These are phyloP conservation scores for Gymnopilus dilepis DNA, from an alignment of 768 basidiomycete genomes.

Conservation along the genomic window DNA sequence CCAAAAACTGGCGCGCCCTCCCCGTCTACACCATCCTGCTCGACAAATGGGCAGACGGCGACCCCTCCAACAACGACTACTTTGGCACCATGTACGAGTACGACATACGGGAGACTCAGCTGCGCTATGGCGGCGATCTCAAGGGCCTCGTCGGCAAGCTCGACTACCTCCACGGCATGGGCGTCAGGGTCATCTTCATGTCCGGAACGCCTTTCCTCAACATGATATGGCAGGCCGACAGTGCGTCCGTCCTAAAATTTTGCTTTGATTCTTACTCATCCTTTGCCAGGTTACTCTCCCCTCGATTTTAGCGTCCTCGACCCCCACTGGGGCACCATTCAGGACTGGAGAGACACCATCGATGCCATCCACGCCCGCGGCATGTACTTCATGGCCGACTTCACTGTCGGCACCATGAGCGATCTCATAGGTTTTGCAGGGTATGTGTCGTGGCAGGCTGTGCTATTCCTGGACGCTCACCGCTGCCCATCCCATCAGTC, in stretches of 20 bases:
- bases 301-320: conserved; percentile 90
- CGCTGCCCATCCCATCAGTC: conserved; percentile 46
- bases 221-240: conserved; percentile 98
- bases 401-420: conserved; percentile 92
- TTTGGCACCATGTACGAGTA: conserved; percentile 81
- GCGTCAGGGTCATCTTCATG: conserved; percentile 82
- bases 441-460: conserved; percentile 41
- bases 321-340: conserved; percentile 88
- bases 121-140: conserved; percentile 89
- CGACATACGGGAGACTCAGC: conserved; percentile 88
- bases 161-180: conserved; percentile 93
- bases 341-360: conserved; percentile 79
- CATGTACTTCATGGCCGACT: conserved; percentile 94
- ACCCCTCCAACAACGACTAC: conserved; percentile 90
- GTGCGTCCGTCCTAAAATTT: conserved; percentile 50
- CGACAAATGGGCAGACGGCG: conserved; percentile 95
- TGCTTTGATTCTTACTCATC: conserved; percentile 2
- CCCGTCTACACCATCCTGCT: conserved; percentile 83
- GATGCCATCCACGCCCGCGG: conserved; percentile 77
- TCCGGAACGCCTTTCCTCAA: conserved; percentile 93
- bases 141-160: conserved; percentile 74
- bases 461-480: conserved; percentile 15
- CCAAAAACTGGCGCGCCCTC: conserved; percentile 82
- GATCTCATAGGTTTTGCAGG: conserved; percentile 87
- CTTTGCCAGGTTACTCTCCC: conserved; percentile 81